Conservation (phyloP, 164 flowering plant species). For the Houttuynia cordata region DNA sequence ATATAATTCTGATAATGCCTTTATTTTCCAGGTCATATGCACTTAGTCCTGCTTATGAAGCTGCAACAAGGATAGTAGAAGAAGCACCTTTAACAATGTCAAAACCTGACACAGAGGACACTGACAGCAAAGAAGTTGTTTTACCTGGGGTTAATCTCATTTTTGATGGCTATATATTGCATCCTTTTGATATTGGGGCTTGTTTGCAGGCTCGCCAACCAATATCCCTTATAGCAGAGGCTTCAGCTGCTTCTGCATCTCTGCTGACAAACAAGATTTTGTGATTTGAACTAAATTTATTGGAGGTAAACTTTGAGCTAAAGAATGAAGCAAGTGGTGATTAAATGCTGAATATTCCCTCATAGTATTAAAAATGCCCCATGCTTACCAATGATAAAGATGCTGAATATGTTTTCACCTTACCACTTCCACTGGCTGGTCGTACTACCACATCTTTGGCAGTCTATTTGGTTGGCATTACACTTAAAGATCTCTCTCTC, state of each 20-base stretch:
- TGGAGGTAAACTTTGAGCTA: too few species aligned
- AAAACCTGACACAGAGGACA: constrained; percentile 65
- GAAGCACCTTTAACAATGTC: constrained; percentile 27
- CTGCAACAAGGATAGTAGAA: constrained; percentile 57
- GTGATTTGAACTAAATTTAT: neutral
- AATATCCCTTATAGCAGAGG: constrained; percentile 73
- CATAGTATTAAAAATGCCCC: too few species aligned
- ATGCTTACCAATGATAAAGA: too few species aligned
- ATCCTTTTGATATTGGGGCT: constrained; percentile 84
- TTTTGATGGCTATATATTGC: constrained; percentile 80
- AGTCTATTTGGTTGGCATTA: too few species aligned
- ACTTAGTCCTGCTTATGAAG: constrained; percentile 70
- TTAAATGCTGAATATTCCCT: too few species aligned
- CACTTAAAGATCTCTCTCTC: too few species aligned
- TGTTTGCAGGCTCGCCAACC: constrained; percentile 98
- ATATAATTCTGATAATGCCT: constrained; percentile 1
- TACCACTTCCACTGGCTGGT: too few species aligned
- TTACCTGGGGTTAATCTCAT: constrained; percentile 86
- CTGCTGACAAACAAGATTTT: constrained; percentile 28
- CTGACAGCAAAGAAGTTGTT: constrained; percentile 57
- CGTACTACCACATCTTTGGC: too few species aligned
- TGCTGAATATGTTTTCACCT: too few species aligned
- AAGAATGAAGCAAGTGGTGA: too few species aligned
- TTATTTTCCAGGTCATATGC: constrained; percentile 78
- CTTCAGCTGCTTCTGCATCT: constrained; percentile 60